These are phyloP conservation scores for Adansonia digitata DNA, from an alignment of 345 rosid genomes.

Conservation along the genomic window DNA sequence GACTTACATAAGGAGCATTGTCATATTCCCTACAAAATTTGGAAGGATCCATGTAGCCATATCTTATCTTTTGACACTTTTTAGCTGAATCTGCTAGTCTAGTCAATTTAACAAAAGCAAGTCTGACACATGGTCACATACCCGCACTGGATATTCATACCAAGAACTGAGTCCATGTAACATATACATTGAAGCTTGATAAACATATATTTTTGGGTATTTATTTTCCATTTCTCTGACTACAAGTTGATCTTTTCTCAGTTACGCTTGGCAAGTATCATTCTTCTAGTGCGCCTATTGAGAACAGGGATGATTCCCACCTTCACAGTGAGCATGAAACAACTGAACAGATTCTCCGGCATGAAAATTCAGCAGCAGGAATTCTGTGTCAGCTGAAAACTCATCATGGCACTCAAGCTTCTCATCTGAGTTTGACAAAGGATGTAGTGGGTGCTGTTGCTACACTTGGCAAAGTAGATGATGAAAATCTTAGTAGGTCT, in stretches of 20 bases:
- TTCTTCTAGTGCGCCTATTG: conserved; percentile 31
- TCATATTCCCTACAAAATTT: background rate
- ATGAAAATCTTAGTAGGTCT: conserved; percentile 76
- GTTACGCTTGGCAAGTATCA: conserved; percentile 58
- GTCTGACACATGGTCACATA: background rate
- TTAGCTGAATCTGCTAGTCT: background rate
- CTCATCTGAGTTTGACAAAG: conserved; percentile 36
- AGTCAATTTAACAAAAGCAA: background rate
- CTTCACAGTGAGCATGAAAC: conserved; percentile 56
- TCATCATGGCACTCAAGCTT: conserved; percentile 37
- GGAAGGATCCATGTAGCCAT: background rate
- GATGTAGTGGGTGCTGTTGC: conserved; percentile 79
- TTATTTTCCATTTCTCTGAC: background rate
- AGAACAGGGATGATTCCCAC: conserved; percentile 24
- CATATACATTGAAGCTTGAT: background rate
- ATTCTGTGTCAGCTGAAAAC: conserved; percentile 51
- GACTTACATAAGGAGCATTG: background rate
- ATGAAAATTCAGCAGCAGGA: conserved; percentile 69
- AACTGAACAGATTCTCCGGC: conserved; percentile 47
- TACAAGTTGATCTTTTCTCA: conserved; percentile 27
- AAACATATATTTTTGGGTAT: background rate
- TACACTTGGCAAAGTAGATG: conserved; percentile 69
- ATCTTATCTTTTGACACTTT: background rate
- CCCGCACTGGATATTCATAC: background rate
- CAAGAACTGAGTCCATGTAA: background rate